A percentile compares a stretch with the other conserved stretches of the same genome.
phyloP scores from a whole-genome alignment of 345 rosid species.

The Linum trigynum region DNA sequence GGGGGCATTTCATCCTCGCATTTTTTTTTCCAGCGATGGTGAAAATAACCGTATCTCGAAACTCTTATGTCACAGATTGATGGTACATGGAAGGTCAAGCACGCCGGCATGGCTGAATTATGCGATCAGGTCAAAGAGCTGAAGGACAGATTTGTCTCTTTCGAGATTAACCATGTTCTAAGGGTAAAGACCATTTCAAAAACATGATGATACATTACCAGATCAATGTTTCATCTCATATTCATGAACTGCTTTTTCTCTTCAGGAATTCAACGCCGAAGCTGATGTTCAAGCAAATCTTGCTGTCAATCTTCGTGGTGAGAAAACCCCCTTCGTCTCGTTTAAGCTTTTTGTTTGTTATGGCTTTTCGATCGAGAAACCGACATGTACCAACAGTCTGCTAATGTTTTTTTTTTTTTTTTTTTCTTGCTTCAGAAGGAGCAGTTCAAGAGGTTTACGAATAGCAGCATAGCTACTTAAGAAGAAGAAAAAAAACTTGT shows the following conservation, averaged over 20 bases:
- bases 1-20: not conserved
- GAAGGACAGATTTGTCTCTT: conserved; percentile 40
- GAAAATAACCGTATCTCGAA: not conserved
- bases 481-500: not conserved
- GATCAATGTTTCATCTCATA: not conserved
- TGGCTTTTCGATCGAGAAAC: too few relatives aligned
- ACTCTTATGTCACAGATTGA: conserved; percentile 37
- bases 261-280: conserved; percentile 49
- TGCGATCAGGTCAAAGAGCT: conserved; percentile 43
- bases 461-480: not conserved
- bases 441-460: not conserved
- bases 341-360: too few relatives aligned
- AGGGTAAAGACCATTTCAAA: conserved; percentile 38
- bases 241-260: not conserved
- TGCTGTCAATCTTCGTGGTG: conserved; percentile 58
- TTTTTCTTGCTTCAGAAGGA: not conserved
- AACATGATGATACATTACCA: not conserved
- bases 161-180: conserved; percentile 64
- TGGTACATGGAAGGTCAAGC: conserved; percentile 65
- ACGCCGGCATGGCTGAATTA: conserved; percentile 38
- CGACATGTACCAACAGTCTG: not conserved
- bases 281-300: conserved; percentile 87
- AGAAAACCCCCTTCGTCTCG: conserved; percentile 12
- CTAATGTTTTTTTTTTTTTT: too few relatives aligned
- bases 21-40: not conserved